Percentiles rank a stretch among this genome's conserved stretches.
phyloP scores from a whole-genome alignment of 805 yeast genomes.

The Lipomyces spencermartinsiae region DNA sequence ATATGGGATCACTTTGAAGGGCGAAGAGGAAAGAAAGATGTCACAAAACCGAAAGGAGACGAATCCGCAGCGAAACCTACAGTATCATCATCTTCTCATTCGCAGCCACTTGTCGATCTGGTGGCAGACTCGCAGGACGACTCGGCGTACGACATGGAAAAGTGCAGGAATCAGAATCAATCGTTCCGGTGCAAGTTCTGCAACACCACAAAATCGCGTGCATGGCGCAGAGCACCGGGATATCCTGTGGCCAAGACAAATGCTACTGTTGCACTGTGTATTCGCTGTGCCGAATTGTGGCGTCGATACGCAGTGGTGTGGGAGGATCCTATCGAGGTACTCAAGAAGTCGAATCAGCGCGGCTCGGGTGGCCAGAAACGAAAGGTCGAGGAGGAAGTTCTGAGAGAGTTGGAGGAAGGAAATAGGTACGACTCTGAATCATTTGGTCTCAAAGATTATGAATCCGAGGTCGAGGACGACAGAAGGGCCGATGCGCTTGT shows the following conservation, averaged over 20 bases:
- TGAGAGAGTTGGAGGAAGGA: constrained; percentile 51
- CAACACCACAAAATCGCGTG: constrained; percentile 56
- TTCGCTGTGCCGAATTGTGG: constrained; percentile 90
- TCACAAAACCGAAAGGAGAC: constrained; percentile 40
- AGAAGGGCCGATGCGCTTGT: neutral
- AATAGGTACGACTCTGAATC: constrained; percentile 26
- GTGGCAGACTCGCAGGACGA: constrained; percentile 73
- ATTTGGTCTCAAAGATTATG: constrained; percentile 1
- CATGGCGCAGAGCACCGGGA: constrained; percentile 79
- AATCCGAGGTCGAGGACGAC: constrained; percentile 11
- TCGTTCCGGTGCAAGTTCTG: constrained; percentile 76
- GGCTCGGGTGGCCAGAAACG: constrained; percentile 62
- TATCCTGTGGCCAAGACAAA: constrained; percentile 50
- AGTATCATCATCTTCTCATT: constrained; percentile 40
- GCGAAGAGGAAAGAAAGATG: constrained; percentile 64
- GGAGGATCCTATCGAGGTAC: constrained; percentile 77
- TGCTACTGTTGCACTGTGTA: constrained; percentile 68
- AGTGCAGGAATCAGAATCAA: constrained; percentile 51
- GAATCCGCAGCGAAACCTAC: constrained; percentile 36
- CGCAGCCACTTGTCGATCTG: constrained; percentile 49
- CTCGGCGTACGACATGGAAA: constrained; percentile 67
- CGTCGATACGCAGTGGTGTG: constrained; percentile 85
- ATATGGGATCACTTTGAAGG: constrained; percentile 88
- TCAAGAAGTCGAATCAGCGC: constrained; percentile 51
- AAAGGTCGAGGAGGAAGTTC: constrained; percentile 65